Evolutionary conservation across 140 eudicot species (phyloP), one percentile per base, ranked within the genome.

Genomic region (Cichorium intybus): DNA sequence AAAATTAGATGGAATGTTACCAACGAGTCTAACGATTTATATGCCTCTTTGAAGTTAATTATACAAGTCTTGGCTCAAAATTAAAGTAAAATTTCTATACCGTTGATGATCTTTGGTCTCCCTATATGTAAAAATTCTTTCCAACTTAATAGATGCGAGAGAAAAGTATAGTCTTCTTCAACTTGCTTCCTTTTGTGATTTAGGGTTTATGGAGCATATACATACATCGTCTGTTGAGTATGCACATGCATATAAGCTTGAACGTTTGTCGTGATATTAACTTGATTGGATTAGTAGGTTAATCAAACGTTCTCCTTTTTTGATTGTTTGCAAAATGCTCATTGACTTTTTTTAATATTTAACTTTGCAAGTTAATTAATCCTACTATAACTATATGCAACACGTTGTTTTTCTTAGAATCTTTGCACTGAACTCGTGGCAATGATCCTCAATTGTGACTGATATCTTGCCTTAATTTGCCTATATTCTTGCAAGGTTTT

Each of bases 161-260:
- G n/a, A n/a, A n/a, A n/a, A n/a, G n/a, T n/a, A n/a, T n/a, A n/a
- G n/a, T n/a, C n/a, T n/a, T n/a, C n/a, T n/a, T n/a, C 26, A 18
- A 11, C 58, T 24, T 24, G 4, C 12, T 64, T 18, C 8, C 37
- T 54, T 55, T 68, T 41, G 73, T 41, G 31, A 24, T 24, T 39
- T 68, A 68, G 65, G 56, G 65, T 60, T 56, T 70, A 29, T 6
- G 45, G 52, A 12, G 22, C 9, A 52, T n/a, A n/a, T n/a, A n/a
- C n/a, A n/a, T n/a, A n/a, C n/a, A n/a, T n/a, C n/a, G 4, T 14
- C 21, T 34, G 35, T 12, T 24, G 16, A 9, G 12, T 6, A n/a
- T 10, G 41, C 24, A 56, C 9, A 24, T 68, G 43, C 64, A 68
- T 56, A 39, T 56, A 39, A 11, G 35, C 14, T 37, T 3, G 11